Percentiles rank a stretch among this genome's conserved stretches.
Conservation (phyloP, 352 stramenopile species). For the Pythium rhizo-oryzae region DNA sequence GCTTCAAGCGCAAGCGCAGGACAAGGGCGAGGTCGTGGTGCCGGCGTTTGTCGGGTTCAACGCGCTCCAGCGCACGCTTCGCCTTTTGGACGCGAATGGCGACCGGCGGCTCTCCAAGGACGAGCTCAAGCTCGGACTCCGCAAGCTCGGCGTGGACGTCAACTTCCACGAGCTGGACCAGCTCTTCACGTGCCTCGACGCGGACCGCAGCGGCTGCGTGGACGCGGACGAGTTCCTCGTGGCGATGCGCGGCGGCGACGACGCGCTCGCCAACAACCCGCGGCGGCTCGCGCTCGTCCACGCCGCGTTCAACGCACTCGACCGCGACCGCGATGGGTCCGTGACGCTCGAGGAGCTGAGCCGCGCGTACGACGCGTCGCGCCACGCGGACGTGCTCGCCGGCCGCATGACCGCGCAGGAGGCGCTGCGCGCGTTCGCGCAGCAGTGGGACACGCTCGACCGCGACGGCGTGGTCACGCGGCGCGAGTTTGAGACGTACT, state of each 20-base stretch:
- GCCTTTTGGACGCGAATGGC: constrained; percentile 40
- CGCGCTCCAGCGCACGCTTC: constrained; percentile 45
- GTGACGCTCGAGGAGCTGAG: constrained; percentile 62
- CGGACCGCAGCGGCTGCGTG: constrained; percentile 61
- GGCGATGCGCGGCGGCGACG: constrained; percentile 53
- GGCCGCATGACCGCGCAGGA: constrained; percentile 39
- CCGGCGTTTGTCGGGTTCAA: constrained; percentile 31
- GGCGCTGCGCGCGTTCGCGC: constrained; percentile 38
- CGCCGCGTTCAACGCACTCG: constrained; percentile 69
- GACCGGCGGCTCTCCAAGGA: constrained; percentile 59
- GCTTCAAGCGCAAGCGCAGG: constrained; percentile 12
- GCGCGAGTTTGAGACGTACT: constrained; percentile 64
- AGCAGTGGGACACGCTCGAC: constrained; percentile 44
- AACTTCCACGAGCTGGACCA: constrained; percentile 67
- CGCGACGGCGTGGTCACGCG: constrained; percentile 40
- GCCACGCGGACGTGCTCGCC: constrained; percentile 56
- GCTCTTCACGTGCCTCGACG: constrained; percentile 73
- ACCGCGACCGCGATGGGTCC: constrained; percentile 50
- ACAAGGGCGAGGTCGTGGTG: constrained; percentile 4
- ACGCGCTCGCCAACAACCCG: constrained; percentile 19
- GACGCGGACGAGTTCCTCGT: constrained; percentile 77
- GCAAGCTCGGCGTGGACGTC: constrained; percentile 60
- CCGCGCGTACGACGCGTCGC: constrained; percentile 46
- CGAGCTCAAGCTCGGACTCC: constrained; percentile 57
- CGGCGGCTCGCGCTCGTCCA: constrained; percentile 58